Evolutionary conservation across 2,329 filamentous ascomycete genomes (phyloP).

Genomic region (Talaromyces sp.): DNA sequence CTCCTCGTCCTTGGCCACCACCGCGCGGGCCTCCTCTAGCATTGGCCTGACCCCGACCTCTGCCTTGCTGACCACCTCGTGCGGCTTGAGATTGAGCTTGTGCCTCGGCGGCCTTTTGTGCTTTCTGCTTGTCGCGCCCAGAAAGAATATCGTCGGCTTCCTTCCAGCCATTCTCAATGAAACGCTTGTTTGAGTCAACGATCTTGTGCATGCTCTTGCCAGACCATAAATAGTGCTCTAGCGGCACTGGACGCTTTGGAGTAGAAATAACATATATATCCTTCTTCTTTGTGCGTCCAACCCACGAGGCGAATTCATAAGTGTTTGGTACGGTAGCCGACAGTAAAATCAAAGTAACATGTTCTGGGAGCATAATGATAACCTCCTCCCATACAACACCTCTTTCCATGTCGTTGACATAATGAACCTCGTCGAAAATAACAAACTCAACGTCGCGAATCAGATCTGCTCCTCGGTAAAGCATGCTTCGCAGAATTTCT

Average conservation of each 20-base stretch:
- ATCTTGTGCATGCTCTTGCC: conserved; percentile 92
- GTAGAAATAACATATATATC: conserved; percentile 99
- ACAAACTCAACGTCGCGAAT: conserved; percentile 98
- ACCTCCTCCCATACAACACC: conserved; percentile 99
- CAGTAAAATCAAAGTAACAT: conserved; percentile 89
- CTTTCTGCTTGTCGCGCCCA: conserved; percentile 73
- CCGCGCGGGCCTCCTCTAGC: conserved; percentile 42
- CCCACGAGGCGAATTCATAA: conserved; percentile 96
- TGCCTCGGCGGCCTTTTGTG: conserved; percentile 50
- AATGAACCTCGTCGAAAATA: conserved; percentile 98
- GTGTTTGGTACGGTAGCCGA: conserved; percentile 98
- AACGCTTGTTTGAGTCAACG: conserved; percentile 86
- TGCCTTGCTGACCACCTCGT: conserved; percentile 53
- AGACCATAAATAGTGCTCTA: conserved; percentile 96
- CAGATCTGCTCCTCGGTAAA: conserved; percentile 91
- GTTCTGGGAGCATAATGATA: conserved; percentile 98
- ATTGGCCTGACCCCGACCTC: conserved; percentile 43
- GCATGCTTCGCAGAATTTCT: conserved; percentile 95
- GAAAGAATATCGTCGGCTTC: conserved; percentile 79
- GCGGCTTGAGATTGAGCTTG: conserved; percentile 53
- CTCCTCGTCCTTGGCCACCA: conserved; percentile 29
- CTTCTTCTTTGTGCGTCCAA: conserved; percentile 95
- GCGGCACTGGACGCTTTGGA: conserved; percentile 85
- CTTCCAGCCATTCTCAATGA: conserved; percentile 91
- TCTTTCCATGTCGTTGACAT: conserved; percentile 92